These are phyloP conservation scores for Apodospora peruviana DNA, from an alignment of 495 filamentous ascomycete species.

Conservation along the genomic window DNA sequence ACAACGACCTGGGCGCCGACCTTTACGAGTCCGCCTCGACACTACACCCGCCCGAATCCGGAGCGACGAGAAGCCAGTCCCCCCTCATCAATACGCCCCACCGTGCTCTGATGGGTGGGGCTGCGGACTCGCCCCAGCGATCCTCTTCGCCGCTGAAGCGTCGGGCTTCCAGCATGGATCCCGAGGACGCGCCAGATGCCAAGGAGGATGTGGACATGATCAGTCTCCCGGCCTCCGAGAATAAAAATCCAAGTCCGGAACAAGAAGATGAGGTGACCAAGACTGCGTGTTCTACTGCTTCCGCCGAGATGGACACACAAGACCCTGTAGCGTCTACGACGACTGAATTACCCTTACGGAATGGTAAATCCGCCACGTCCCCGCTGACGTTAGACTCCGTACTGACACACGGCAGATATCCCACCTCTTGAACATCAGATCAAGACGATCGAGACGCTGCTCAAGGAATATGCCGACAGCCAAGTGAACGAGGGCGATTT, in stretches of 20 bases:
- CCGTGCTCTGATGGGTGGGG: constrained; percentile 49
- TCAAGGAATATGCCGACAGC: constrained; percentile 43
- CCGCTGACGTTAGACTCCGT: background rate
- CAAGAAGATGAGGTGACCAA: background rate
- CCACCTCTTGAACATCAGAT: constrained; percentile 77
- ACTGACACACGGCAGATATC: constrained; percentile 18
- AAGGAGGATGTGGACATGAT: constrained; percentile 49
- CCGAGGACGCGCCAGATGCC: constrained; percentile 29
- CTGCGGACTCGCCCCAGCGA: constrained; percentile 43
- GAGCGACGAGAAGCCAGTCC: constrained; percentile 28
- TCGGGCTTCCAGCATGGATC: constrained; percentile 49
- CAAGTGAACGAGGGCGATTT: constrained; percentile 61
- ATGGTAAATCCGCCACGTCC: constrained; percentile 10
- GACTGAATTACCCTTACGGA: constrained; percentile 17
- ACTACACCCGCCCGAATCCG: constrained; percentile 12
- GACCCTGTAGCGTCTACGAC: background rate
- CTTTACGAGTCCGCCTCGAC: constrained; percentile 24
- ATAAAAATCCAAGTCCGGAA: constrained; percentile 4
- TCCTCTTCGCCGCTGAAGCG: constrained; percentile 52
- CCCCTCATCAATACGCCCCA: constrained; percentile 36
- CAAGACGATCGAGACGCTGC: constrained; percentile 59
- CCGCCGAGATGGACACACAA: background rate
- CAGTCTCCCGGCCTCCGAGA: constrained; percentile 9
- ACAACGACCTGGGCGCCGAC: constrained; percentile 54
- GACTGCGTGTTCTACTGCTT: background rate